phyloP scores from a whole-genome alignment of 1,284 basidiomycete genomes.

The Leccinum laetum region DNA sequence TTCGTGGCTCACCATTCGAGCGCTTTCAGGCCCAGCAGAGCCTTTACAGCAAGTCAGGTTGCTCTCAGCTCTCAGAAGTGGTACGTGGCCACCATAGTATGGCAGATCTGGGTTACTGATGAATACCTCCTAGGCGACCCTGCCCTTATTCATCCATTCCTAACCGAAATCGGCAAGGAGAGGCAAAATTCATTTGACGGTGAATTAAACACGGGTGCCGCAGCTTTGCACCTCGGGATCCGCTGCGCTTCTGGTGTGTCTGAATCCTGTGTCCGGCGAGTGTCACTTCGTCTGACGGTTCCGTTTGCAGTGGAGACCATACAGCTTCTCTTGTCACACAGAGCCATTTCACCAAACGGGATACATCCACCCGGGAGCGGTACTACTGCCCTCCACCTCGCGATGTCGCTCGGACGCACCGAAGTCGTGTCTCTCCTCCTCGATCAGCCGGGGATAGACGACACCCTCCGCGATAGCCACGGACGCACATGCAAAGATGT shows the following conservation, averaged over 20 bases:
- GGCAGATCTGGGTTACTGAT: conserved; percentile 3
- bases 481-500: conserved; percentile 78
- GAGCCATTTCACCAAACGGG: conserved; percentile 77
- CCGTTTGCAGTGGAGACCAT: conserved; percentile 25
- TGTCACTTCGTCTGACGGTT: conserved; percentile 6
- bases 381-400: conserved; percentile 87
- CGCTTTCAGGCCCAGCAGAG: conserved; percentile 36
- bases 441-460: conserved; percentile 80
- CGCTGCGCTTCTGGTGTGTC: conserved; percentile 77
- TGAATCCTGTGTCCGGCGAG: conserved; percentile 14
- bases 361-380: conserved; percentile 69
- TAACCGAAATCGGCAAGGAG: conserved; percentile 74
- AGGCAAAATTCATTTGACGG: conserved; percentile 46
- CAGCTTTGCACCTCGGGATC: conserved; percentile 84
- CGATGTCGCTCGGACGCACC: conserved; percentile 75
- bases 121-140: conserved; percentile 57
- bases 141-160: conserved; percentile 78
- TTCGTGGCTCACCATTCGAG: conserved; percentile 4
- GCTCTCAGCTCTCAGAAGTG: conserved; percentile 74
- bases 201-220: conserved; percentile 63
- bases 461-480: conserved; percentile 72
- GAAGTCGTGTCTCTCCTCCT: conserved; percentile 80
- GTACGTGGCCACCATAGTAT: conserved; percentile 30
- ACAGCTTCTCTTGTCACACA: conserved; percentile 72
- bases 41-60: conserved; percentile 73